A percentile compares a stretch with the other conserved stretches of the same genome.
Evolutionary conservation across 228 moss, liverwort and hornwort species (phyloP).

Genomic region (Sphagnum magellanicum): DNA sequence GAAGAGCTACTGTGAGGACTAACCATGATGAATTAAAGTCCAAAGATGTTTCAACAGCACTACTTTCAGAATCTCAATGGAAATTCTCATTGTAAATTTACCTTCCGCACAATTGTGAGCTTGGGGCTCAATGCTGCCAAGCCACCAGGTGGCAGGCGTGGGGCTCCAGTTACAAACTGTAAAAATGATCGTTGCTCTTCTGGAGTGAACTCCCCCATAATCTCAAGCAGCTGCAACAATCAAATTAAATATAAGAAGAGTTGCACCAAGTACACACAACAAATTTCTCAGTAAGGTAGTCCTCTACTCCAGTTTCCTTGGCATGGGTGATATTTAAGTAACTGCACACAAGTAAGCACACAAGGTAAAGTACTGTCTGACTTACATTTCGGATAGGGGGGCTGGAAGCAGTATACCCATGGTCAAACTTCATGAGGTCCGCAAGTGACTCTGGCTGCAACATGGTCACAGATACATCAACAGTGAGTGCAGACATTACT

Average conservation of each 20-base stretch:
- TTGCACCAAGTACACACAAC: background rate
- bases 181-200: slow-evolving; percentile 94
- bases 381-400: slow-evolving; percentile 95
- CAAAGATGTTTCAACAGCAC: too few relatives aligned
- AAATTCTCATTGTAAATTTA: slow-evolving; percentile 8
- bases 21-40: too few relatives aligned
- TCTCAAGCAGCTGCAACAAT: slow-evolving; percentile 69
- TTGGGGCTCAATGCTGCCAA: slow-evolving; percentile 86
- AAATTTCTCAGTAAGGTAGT: background rate
- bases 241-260: slow-evolving; percentile 4
- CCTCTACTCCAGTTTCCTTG: background rate
- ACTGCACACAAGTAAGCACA: background rate
- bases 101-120: slow-evolving; percentile 98
- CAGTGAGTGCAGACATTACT: background rate
- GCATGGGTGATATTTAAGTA: background rate
- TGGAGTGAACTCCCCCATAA: slow-evolving; percentile 92
- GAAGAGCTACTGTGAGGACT: too few relatives aligned
- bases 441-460: slow-evolving; percentile 82
- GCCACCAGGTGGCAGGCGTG: slow-evolving; percentile 91
- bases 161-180: slow-evolving; percentile 95
- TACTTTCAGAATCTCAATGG: too few relatives aligned
- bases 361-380: background rate
- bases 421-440: slow-evolving; percentile 96
- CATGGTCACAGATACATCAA: background rate
- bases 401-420: slow-evolving; percentile 91